Evolutionary conservation across 176 grass and related monocot species (phyloP).

Genomic region (Bolboschoenus planiculmis): DNA sequence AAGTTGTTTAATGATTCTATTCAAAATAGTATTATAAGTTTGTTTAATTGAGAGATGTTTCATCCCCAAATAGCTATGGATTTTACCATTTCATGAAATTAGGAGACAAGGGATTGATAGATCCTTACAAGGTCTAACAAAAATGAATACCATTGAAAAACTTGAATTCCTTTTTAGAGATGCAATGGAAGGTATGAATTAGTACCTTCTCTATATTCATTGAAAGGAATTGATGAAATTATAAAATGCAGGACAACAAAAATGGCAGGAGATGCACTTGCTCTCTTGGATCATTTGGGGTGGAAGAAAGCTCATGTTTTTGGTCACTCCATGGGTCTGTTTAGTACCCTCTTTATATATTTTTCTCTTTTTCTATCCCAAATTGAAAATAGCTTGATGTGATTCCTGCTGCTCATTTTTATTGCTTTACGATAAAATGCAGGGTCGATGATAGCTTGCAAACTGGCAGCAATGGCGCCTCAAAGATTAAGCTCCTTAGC

Average conservation of each 20-base stretch:
- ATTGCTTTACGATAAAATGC: not conserved
- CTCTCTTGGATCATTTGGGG: constrained; percentile 84
- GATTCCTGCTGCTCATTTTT: not conserved
- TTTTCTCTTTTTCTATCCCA: not conserved
- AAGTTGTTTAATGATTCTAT: not conserved
- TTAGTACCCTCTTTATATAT: not conserved
- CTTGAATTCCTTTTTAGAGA: not conserved
- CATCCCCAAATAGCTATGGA: not conserved
- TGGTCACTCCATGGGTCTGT: constrained; percentile 92
- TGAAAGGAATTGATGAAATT: not conserved
- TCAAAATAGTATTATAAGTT: not conserved
- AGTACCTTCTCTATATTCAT: not conserved
- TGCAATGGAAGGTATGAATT: not conserved
- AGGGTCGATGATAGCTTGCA: constrained; percentile 96
- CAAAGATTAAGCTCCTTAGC: constrained; percentile 69
- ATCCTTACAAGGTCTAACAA: too few relatives aligned
- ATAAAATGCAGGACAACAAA: constrained; percentile 57
- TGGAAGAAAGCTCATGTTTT: constrained; percentile 98
- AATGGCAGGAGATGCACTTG: constrained; percentile 83
- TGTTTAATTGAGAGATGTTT: not conserved
- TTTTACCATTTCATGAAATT: too few relatives aligned
- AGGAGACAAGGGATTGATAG: too few relatives aligned
- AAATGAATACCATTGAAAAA: not conserved
- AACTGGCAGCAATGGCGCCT: constrained; percentile 66
- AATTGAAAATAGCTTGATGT: not conserved